Conservation (phyloP, 2,329 filamentous ascomycete species). For the Nigrograna mackinnonii region DNA sequence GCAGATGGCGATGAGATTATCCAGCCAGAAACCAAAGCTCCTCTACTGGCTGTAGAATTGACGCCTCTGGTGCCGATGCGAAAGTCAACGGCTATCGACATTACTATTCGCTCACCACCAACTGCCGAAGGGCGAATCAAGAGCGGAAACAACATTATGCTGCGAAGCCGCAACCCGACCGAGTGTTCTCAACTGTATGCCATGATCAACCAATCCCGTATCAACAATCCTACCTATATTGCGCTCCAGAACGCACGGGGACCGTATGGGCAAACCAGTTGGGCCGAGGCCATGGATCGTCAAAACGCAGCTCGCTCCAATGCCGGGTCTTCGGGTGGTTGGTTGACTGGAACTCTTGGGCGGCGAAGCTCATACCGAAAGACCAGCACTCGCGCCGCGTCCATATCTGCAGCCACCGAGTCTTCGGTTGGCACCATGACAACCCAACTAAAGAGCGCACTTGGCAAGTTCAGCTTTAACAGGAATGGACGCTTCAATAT, state of each 20-base stretch:
- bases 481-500: conserved; percentile 81
- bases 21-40: conserved; percentile 44
- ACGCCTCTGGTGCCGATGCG: conserved; percentile 90
- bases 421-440: conserved; percentile 77
- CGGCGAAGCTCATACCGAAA: conserved; percentile 61
- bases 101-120: conserved; percentile 89
- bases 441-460: conserved; percentile 71
- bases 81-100: conserved; percentile 88
- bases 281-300: conserved; percentile 56
- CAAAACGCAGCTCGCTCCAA: conserved; percentile 49
- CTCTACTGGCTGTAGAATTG: conserved; percentile 75
- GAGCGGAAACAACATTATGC: conserved; percentile 79
- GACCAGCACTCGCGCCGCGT: conserved; percentile 56
- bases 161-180: conserved; percentile 75
- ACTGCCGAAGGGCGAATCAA: conserved; percentile 72
- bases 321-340: conserved; percentile 48
- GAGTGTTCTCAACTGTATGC: conserved; percentile 84
- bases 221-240: conserved; percentile 92
- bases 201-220: conserved; percentile 83
- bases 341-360: conserved; percentile 49
- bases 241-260: conserved; percentile 73
- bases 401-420: conserved; percentile 68
- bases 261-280: conserved; percentile 51
- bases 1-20: conserved; percentile 45
- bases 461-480: conserved; percentile 72